Percentiles rank a stretch among this genome's conserved stretches.
Conservation (phyloP, 495 filamentous ascomycete species). For the Hypoxylon crocopeplum region DNA sequence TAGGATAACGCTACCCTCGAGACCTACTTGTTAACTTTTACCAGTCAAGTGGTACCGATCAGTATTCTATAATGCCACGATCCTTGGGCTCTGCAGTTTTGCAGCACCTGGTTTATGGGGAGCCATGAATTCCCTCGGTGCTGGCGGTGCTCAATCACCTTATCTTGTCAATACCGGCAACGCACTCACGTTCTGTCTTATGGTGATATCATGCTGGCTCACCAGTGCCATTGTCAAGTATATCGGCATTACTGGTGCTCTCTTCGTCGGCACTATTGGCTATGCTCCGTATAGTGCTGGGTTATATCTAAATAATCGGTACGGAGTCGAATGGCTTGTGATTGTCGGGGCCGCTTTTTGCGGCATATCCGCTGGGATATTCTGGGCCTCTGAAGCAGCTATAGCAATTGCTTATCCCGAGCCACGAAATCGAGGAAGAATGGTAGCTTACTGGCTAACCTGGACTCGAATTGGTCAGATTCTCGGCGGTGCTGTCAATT, state of each 20-base stretch:
- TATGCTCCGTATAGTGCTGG: constrained; percentile 71
- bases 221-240: constrained; percentile 60
- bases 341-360: constrained; percentile 69
- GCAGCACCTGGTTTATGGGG: constrained; percentile 71
- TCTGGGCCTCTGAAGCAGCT: constrained; percentile 72
- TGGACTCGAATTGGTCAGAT: constrained; percentile 69
- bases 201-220: constrained; percentile 68
- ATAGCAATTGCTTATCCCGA: constrained; percentile 72
- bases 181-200: constrained; percentile 69
- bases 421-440: constrained; percentile 64
- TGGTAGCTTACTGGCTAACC: constrained; percentile 67
- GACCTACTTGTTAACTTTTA: not conserved
- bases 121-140: constrained; percentile 74
- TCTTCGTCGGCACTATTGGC: constrained; percentile 70
- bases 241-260: constrained; percentile 68
- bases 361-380: constrained; percentile 68
- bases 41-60: constrained; percentile 70
- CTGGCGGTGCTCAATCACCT: constrained; percentile 67
- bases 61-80: constrained; percentile 67
- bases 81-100: constrained; percentile 69
- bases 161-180: constrained; percentile 75
- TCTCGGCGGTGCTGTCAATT: constrained; percentile 67
- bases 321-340: constrained; percentile 66
- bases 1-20: not conserved
- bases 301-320: constrained; percentile 72